Conservation (phyloP, 768 basidiomycete species). For the Phaffia australis region DNA sequence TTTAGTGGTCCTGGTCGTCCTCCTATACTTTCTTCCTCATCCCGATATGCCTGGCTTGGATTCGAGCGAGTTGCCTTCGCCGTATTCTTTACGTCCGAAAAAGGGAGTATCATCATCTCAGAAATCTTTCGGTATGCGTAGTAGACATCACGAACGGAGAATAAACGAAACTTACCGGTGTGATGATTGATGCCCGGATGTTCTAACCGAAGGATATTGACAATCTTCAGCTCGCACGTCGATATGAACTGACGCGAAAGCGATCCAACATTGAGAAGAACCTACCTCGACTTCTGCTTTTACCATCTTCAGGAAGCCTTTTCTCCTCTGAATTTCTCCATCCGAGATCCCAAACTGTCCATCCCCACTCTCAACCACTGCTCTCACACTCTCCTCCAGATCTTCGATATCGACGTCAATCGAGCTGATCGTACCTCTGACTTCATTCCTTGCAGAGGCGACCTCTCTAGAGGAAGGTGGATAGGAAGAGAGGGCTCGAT, state of each 20-base stretch:
- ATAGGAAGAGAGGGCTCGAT: not conserved
- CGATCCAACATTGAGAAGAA: constrained; percentile 22
- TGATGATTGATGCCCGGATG: constrained; percentile 8
- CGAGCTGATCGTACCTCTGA: constrained; percentile 62
- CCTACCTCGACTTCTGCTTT: constrained; percentile 68
- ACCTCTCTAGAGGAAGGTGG: not conserved
- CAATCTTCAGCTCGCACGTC: not conserved
- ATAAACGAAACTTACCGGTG: not conserved
- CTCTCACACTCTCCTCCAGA: constrained; percentile 80
- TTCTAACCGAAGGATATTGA: not conserved
- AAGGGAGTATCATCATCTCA: not conserved
- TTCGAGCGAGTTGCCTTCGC: not conserved
- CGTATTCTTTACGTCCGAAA: not conserved
- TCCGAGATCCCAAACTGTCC: constrained; percentile 71
- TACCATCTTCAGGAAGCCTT: constrained; percentile 65
- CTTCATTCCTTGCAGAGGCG: constrained; percentile 41
- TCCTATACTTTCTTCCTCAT: constrained; percentile 8
- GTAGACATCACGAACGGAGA: not conserved
- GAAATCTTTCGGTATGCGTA: not conserved
- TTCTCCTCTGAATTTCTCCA: constrained; percentile 60
- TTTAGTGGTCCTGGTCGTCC: constrained; percentile 36
- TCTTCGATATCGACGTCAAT: constrained; percentile 83
- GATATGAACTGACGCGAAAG: too few species aligned
- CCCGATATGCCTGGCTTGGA: constrained; percentile 10
- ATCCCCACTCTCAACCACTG: constrained; percentile 65